Evolutionary conservation across 225 moss, liverwort and hornwort species (phyloP), one percentile per base, ranked within the genome.

Genomic region (Marchantia paleacea): DNA sequence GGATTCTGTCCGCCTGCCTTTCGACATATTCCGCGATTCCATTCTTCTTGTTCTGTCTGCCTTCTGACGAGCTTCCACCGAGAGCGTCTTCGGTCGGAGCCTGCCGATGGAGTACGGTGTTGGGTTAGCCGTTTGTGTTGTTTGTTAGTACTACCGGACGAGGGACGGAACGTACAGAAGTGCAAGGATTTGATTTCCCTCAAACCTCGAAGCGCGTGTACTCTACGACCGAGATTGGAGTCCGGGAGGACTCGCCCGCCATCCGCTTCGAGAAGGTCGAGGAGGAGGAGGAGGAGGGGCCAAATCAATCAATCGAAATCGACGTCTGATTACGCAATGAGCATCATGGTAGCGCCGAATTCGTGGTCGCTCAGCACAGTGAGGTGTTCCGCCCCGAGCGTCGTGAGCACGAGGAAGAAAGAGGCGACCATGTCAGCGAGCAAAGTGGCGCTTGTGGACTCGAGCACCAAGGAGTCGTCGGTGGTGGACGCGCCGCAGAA

Each of bases 351-450:
- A 7, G 29, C 69, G 22, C 18, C 79, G 8, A 39, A 54, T 55
- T 8, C 79, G 31, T 79, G 79, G 26, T 39, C n/a, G 39, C 31
- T 69, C 22, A 69, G 16, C 78, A 78, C 31, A 16, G 28, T 55
- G 86, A 78, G 80, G 78, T 81, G 83, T 69, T 78, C 83, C 4
- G 76, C 54, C 14, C n/a, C 82, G 29, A 61, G 48, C 20, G 69
- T 79, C 4, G 68, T 52, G 12, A 28, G 39, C 19, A 69, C 71
- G 4, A 82, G 72, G 75, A 50, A 63, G 52, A 78, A 64, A 70
- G 82, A 85, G 60, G 4, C 80, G n/a, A 48, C 61, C 53, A 53
- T 69, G 58, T 7, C 39, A 64, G 76, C 78, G 29, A 76, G 78
- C 77, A 78, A 78, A n/a, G 75, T 81, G 22, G 65, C 77, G 31